These are phyloP conservation scores for Penicillium pulvis DNA, from an alignment of 495 filamentous ascomycete genomes.

Conservation along the genomic window DNA sequence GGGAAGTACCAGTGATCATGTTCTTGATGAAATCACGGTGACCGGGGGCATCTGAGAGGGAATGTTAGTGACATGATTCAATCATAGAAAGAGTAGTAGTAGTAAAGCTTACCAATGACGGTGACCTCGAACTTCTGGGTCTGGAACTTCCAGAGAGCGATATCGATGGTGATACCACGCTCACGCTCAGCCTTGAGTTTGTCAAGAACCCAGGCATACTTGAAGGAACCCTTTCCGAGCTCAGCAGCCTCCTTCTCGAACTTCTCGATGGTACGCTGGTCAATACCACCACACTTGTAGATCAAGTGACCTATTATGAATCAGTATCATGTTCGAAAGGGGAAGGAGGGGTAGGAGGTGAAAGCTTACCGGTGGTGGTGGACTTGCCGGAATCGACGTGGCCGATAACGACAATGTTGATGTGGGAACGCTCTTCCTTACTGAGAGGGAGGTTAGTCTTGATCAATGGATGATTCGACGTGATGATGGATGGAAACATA, in stretches of 20 bases:
- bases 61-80: constrained; percentile 17
- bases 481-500: constrained; percentile 30
- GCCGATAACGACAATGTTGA: constrained; percentile 99
- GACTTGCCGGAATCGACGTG: constrained; percentile 99
- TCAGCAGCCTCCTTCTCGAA: constrained; percentile 99
- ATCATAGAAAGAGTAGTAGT: not conserved
- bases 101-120: constrained; percentile 80
- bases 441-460: constrained; percentile 44
- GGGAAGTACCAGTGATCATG: constrained; percentile 99
- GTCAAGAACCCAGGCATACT: constrained; percentile 99
- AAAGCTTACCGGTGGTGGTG: constrained; percentile 78
- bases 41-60: constrained; percentile 81
- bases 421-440: constrained; percentile 83
- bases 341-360: constrained; percentile 5
- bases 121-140: constrained; percentile 98
- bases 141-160: constrained; percentile 99
- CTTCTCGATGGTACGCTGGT: constrained; percentile 99
- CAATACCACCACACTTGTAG: constrained; percentile 99
- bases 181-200: constrained; percentile 99
- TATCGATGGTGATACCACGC: constrained; percentile 99
- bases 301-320: constrained; percentile 97
- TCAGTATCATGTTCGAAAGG: constrained; percentile 59
- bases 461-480: constrained; percentile 2
- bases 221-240: constrained; percentile 99
- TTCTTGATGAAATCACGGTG: constrained; percentile 99